These are phyloP conservation scores for Hyphodiscus sp. DNA, from an alignment of 2,329 filamentous ascomycete genomes.

Conservation along the genomic window DNA sequence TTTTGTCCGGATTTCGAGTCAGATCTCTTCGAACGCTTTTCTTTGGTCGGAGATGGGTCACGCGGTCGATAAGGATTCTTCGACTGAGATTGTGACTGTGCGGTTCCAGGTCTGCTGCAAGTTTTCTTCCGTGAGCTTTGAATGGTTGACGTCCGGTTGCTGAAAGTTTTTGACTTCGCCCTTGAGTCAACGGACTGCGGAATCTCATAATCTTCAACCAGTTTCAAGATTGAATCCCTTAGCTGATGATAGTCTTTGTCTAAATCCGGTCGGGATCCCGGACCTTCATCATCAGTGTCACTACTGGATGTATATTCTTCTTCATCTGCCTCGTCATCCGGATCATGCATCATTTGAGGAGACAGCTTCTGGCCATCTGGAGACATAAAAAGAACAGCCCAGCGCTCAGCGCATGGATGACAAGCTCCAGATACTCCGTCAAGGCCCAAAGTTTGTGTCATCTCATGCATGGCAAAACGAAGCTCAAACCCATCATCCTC, in stretches of 20 bases:
- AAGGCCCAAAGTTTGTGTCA: slow-evolving; percentile 58
- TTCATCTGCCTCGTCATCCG: slow-evolving; percentile 58
- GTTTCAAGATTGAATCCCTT: slow-evolving; percentile 71
- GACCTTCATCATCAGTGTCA: slow-evolving; percentile 51
- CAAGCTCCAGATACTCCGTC: slow-evolving; percentile 61
- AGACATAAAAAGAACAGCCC: slow-evolving; percentile 76
- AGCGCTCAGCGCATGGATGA: slow-evolving; percentile 76
- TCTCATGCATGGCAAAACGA: slow-evolving; percentile 62
- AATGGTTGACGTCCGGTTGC: slow-evolving; percentile 56
- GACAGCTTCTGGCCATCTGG: slow-evolving; percentile 64
- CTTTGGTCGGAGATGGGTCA: slow-evolving; percentile 15
- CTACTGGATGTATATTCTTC: slow-evolving; percentile 58
- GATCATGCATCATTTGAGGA: slow-evolving; percentile 65
- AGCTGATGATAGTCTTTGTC: slow-evolving; percentile 77
- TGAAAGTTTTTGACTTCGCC: slow-evolving; percentile 56
- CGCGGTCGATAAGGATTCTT: slow-evolving; percentile 49
- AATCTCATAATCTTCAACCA: slow-evolving; percentile 79
- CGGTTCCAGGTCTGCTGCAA: slow-evolving; percentile 48
- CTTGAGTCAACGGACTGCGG: slow-evolving; percentile 58
- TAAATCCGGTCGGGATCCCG: slow-evolving; percentile 53
- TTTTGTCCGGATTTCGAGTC: slow-evolving; percentile 16
- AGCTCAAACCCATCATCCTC: slow-evolving; percentile 61
- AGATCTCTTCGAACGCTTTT: slow-evolving; percentile 6
- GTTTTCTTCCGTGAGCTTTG: slow-evolving; percentile 48
- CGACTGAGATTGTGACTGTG: slow-evolving; percentile 40